phyloP scores from a whole-genome alignment of 495 filamentous ascomycete species.

The Daldinia vernicosa region DNA sequence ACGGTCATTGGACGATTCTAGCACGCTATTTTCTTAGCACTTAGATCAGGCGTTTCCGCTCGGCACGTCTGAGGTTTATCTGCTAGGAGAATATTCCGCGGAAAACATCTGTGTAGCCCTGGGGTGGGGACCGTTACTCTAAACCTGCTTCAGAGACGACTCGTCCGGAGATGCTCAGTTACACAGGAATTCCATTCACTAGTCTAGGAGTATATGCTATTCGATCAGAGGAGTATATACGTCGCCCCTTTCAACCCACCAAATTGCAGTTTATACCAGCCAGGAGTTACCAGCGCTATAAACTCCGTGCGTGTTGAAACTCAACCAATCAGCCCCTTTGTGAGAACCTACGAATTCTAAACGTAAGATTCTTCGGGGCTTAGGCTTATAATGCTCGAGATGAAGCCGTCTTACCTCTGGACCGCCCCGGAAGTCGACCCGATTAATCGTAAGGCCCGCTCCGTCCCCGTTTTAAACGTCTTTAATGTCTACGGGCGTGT shows the following conservation, averaged over 20 bases:
- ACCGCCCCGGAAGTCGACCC: constrained; percentile 73
- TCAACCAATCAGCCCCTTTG: not conserved
- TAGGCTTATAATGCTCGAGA: constrained; percentile 8
- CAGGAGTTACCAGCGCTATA: constrained; percentile 1
- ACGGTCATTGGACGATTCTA: constrained; percentile 14
- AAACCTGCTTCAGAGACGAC: constrained; percentile 27
- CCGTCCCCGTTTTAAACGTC: constrained; percentile 83
- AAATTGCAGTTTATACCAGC: not conserved
- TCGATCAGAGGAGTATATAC: constrained; percentile 19
- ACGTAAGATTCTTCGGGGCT: not conserved
- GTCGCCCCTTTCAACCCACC: constrained; percentile 9
- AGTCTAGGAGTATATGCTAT: constrained; percentile 13
- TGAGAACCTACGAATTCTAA: not conserved
- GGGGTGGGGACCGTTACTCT: constrained; percentile 22
- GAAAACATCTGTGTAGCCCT: constrained; percentile 36
- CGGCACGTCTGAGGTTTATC: constrained; percentile 30
- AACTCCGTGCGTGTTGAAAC: not conserved
- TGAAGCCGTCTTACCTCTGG: constrained; percentile 64
- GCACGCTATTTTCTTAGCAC: constrained; percentile 5
- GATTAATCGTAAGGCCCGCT: constrained; percentile 79
- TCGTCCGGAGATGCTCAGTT: constrained; percentile 46
- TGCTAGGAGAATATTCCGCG: constrained; percentile 36
- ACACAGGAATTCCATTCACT: constrained; percentile 23
- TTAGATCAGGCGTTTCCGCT: constrained; percentile 23
- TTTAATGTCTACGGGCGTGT: constrained; percentile 82